Base-by-base conservation (phyloP, 2,329 filamentous ascomycete genomes). In the Metarhizium rileyi region DNA sequence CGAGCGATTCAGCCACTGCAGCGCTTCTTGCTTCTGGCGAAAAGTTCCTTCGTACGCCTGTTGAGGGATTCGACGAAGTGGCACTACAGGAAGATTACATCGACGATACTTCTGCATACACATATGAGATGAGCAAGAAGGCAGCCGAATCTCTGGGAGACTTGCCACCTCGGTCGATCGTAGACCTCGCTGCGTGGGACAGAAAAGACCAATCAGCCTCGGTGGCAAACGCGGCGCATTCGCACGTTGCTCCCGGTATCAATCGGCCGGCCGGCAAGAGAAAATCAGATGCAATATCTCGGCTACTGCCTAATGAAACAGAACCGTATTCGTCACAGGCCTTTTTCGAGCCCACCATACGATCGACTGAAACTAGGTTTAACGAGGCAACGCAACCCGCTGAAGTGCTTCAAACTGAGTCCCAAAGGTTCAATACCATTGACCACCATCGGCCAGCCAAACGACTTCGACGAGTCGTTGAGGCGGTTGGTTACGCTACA, bases 401-500 rank as follows among this genome's bases (percentile, higher is more conserved):
- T 18, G 28, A 18, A 20, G 38, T 9, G 12, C 14, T 14, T 18
- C 3, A 23, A 30, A 14, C 27, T 20, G 18, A 22, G 44, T 18
- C 16, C 5, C 22, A n/a, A 30, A 20, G 16, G 28, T 5, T 20
- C 12, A 9, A 42, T 25, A 4, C 22, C 22, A 14, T 20, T 23
- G 38, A 42, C 22, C 36, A 49, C 4, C 56, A 49, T 4, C 56
- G 54, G 9, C 59, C 63, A 16, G 48, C 28, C 3, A 69, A 69
- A 44, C 61, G 66, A 5, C 51, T 68, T 40, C 62, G 63, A 12
- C 62, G 60, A 44, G 62, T 61, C 40, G 67, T 65, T 4, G 67
- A 70, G 46, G 61, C 61, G 0, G 53, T 69, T 23, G 65, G 67
- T 8, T 65, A 63, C 35, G 66, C 63, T 10, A 63, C 67, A 5